Evolutionary conservation across 2,329 filamentous ascomycete genomes (phyloP).

Genomic region (Penicillium nordicum): DNA sequence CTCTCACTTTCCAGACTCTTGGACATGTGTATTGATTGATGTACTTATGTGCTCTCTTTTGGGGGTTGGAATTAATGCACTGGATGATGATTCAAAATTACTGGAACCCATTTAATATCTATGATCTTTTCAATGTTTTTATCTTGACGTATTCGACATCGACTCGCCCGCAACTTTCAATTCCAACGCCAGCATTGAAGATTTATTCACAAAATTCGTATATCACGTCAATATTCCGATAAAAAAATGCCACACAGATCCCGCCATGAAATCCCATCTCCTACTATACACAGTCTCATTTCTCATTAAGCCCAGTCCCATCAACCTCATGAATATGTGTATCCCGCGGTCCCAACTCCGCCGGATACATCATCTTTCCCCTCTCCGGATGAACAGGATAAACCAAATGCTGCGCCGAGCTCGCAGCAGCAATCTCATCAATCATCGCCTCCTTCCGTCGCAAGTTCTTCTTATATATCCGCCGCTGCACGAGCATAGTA

Average conservation of each 20-base stretch:
- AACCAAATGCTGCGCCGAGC: not conserved
- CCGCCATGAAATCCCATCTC: not conserved
- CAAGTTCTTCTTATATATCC: not conserved
- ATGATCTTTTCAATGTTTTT: no score
- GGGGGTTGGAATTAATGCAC: not conserved
- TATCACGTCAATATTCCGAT: not conserved
- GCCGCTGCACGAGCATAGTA: not conserved
- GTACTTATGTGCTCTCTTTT: constrained; percentile 12
- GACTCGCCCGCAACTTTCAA: not conserved
- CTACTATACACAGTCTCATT: not conserved
- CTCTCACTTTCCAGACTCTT: constrained; percentile 11
- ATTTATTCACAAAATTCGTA: not conserved
- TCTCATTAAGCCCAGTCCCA: not conserved
- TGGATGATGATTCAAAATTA: not conserved
- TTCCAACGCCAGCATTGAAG: not conserved
- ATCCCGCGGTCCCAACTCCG: not conserved
- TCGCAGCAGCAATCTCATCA: not conserved
- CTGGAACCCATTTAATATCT: not conserved
- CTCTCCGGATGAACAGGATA: not conserved
- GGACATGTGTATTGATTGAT: constrained; percentile 15
- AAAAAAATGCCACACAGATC: not conserved
- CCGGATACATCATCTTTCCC: not conserved
- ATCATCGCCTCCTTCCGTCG: not conserved
- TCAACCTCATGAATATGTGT: not conserved
- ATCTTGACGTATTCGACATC: not conserved